Conservation (phyloP, 2,329 filamentous ascomycete genomes). For the Fusarium marasasianum region DNA sequence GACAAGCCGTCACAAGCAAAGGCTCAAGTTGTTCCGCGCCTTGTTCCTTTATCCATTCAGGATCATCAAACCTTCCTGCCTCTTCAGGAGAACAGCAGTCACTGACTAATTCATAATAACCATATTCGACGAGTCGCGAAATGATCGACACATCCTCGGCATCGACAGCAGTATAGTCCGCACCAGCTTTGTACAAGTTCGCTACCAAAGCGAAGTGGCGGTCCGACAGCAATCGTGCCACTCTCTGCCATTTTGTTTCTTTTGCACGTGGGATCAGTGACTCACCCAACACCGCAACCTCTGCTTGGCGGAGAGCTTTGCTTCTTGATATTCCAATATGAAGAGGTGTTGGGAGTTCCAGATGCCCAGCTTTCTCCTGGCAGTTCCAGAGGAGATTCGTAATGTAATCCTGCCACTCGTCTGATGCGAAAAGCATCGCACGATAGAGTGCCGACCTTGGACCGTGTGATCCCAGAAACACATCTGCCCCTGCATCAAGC, state of each 20-base stretch:
- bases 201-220: constrained; percentile 19
- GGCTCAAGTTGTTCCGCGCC: neutral
- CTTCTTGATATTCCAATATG: neutral
- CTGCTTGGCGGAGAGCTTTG: constrained; percentile 21
- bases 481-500: constrained; percentile 10
- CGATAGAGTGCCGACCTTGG: neutral
- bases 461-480: neutral
- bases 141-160: neutral
- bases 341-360: neutral
- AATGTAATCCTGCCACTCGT: constrained; percentile 16
- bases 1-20: constrained; percentile 12
- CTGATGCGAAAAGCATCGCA: constrained; percentile 22
- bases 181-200: constrained; percentile 11
- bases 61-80: neutral
- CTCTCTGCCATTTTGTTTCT: constrained; percentile 4
- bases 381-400: constrained; percentile 6
- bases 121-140: constrained; percentile 2
- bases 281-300: constrained; percentile 2
- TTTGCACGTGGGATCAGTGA: neutral
- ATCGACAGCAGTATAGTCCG: constrained; percentile 4
- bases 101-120: constrained; percentile 20
- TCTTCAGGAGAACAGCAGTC: constrained; percentile 20
- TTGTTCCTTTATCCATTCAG: neutral
- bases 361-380: neutral
- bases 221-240: neutral